A percentile compares a stretch with the other conserved stretches of the same genome.
These are phyloP conservation scores for Gymnopilus dilepis DNA, from an alignment of 768 basidiomycete genomes.

Conservation along the genomic window DNA sequence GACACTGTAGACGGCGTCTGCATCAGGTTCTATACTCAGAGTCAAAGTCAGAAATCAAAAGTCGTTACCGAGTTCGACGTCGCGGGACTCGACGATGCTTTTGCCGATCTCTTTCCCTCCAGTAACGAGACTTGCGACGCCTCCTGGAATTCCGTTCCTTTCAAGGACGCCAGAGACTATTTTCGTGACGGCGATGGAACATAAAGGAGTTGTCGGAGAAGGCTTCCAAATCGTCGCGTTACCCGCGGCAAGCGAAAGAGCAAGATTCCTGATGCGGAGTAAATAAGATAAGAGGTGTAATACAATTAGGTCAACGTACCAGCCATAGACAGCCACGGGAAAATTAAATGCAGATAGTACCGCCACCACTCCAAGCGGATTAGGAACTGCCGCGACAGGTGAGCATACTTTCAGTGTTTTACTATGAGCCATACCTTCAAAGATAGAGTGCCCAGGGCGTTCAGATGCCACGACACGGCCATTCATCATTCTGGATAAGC, in stretches of 20 bases:
- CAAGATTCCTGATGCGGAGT: conserved; percentile 73
- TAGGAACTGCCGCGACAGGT: conserved; percentile 67
- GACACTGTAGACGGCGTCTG: conserved; percentile 60
- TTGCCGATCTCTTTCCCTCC: conserved; percentile 85
- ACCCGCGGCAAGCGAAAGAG: conserved; percentile 86
- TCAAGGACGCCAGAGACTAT: conserved; percentile 85
- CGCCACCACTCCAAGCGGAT: conserved; percentile 76
- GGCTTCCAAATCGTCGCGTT: conserved; percentile 98
- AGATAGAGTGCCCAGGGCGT: conserved; percentile 87
- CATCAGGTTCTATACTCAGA: conserved; percentile 14
- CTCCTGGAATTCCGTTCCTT: conserved; percentile 82
- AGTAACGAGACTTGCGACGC: conserved; percentile 80
- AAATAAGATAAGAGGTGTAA: conserved; percentile 11
- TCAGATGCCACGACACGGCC: conserved; percentile 88
- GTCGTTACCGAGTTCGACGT: conserved; percentile 77
- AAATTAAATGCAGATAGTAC: conserved; percentile 96
- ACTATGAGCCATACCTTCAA: conserved; percentile 65
- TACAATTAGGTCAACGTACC: conserved; percentile 47
- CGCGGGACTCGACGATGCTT: conserved; percentile 71
- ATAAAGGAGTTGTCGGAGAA: conserved; percentile 86
- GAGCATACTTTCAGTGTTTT: conserved; percentile 19
- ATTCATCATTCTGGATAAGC: conserved; percentile 93
- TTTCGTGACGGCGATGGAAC: conserved; percentile 88
- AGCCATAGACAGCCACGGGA: conserved; percentile 92
- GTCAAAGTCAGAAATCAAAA: neutral